Base-by-base conservation (phyloP, 106 monocot species). In the Posidonia australis region DNA sequence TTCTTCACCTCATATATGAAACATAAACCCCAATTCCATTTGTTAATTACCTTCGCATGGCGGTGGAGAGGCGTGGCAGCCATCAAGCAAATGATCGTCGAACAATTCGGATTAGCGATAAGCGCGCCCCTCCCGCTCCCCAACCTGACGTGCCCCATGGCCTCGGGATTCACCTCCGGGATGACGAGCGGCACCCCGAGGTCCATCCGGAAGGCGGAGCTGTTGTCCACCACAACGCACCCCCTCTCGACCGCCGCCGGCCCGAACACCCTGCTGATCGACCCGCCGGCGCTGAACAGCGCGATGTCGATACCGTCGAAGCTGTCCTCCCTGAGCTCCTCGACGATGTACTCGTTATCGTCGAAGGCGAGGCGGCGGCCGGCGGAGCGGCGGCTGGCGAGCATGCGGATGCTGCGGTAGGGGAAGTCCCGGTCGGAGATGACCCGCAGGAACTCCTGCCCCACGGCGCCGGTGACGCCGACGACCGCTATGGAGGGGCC, bases 21-120 rank as follows among this genome's bases (percentile, higher is more conserved):
- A 11, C 54, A 25, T 22, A 57, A 57, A n/a, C 1, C n/a, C 11
- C 16, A 60, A 18, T 28, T 65, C 26, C 20, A 41, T 44, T 5
- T 18, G 32, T 16, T 10, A 1, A 23, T 67, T 60, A 82, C 94
- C 85, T 87, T 91, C 14, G 87, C 84, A 16, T 76, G 79, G 21
- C 85, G 87, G 62, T 98, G 98, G 42, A 98, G 87, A 3, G 96
- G 96, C n/a, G 96, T 96, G 62, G 73, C 90, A 11, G 88, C 92
- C 94, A 96, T 90, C 60, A 96, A 59, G 69, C 90, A 96, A 51
- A 96, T 96, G 55, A 96, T 96, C 13, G 87, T 96, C 0, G 96
- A 96, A 43, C 96, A 96, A 71, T 96, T 96, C 12, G 96, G 96
- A 73, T 90, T 96, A 1, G 96, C 86, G 58, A 96, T 78, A 13